Evolutionary conservation across 1,284 basidiomycete species (phyloP).

Genomic region (Ustilago trichophora): DNA sequence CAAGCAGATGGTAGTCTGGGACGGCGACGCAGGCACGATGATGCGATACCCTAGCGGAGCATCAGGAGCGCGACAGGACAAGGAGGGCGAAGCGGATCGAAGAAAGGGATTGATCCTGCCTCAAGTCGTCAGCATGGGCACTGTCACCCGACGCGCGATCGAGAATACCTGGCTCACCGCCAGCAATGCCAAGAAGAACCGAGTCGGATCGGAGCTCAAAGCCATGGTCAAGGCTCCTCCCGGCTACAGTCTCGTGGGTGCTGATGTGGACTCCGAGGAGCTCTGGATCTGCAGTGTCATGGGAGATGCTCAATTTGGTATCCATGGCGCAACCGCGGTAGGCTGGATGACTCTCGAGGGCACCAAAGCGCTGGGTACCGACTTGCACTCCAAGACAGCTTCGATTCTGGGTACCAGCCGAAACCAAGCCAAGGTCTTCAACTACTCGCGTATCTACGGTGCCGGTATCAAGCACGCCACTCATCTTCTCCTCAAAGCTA

Average conservation of each 20-base stretch:
- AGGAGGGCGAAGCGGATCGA: constrained; percentile 62
- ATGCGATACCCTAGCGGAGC: constrained; percentile 64
- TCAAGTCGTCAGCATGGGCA: constrained; percentile 97
- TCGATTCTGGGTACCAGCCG: constrained; percentile 90
- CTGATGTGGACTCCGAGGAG: constrained; percentile 98
- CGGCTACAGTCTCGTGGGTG: constrained; percentile 94
- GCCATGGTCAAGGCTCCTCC: constrained; percentile 94
- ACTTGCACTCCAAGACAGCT: constrained; percentile 96
- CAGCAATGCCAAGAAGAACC: constrained; percentile 96
- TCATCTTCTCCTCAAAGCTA: constrained; percentile 86
- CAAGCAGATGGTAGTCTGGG: constrained; percentile 94
- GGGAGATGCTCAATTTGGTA: constrained; percentile 97
- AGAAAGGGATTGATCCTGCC: constrained; percentile 92
- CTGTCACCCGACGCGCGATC: constrained; percentile 94
- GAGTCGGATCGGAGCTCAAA: constrained; percentile 96
- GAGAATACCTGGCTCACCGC: constrained; percentile 99
- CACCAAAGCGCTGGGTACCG: constrained; percentile 94
- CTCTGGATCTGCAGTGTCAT: constrained; percentile 99
- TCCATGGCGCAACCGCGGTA: constrained; percentile 95
- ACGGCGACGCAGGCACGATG: constrained; percentile 69
- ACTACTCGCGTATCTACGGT: constrained; percentile 98
- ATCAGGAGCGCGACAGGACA: constrained; percentile 43
- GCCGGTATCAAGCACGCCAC: constrained; percentile 95
- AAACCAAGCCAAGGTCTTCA: constrained; percentile 98
- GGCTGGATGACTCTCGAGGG: constrained; percentile 99